Base-by-base conservation (phyloP, 2,329 filamentous ascomycete species). In the Neurospora sp. region DNA sequence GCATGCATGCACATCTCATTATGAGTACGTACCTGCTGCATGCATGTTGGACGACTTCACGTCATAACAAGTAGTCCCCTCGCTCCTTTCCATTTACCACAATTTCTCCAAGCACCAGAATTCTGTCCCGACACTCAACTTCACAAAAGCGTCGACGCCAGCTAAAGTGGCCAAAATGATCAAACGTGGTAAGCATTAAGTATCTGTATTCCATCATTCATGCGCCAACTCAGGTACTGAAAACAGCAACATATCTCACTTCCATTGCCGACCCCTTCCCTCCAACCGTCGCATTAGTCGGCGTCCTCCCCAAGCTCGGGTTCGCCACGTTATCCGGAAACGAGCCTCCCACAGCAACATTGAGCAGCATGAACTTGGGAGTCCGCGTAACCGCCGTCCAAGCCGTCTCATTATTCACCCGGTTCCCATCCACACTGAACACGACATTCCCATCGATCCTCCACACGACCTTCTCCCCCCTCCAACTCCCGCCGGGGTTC, bases 331-430 rank as follows among this genome's bases (percentile, higher is more conserved):
- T 79, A 68, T 81, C 73, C 0, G 81, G 80, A 65, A 82, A 79
- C 23, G 75, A 77, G 37, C 85, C 85, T 11, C 85, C 85, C 38
- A 87, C 81, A 66, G 85, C 85, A 6, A 87, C 80, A 70, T 87
- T 87, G 67, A 87, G 77, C 68, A 87, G 81, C 69, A 87, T 74
- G 71, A 81, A 85, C 74, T 85, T 76, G 2, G 84, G 80, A 67
- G 78, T 82, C 71, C 86, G 82, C 12, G 83, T 83, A 6, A 87
- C 76, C 1, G 80, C 77, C 12, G 77, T 80, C 85, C 85, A 87
- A 17, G 81, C 79, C 2, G 74, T 74, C 68, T 80, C 76, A 70
- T 85, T 80, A 67, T 78, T 79, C 70, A 87, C 80, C 41, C 80
- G 76, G 0, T 77, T 73, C 0, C 84, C 85, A 1, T 78, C 79